Percentiles rank a stretch among this genome's conserved stretches.
These are phyloP conservation scores for Takashimella tepidaria DNA, from an alignment of 1,284 basidiomycete species.

Conservation along the genomic window DNA sequence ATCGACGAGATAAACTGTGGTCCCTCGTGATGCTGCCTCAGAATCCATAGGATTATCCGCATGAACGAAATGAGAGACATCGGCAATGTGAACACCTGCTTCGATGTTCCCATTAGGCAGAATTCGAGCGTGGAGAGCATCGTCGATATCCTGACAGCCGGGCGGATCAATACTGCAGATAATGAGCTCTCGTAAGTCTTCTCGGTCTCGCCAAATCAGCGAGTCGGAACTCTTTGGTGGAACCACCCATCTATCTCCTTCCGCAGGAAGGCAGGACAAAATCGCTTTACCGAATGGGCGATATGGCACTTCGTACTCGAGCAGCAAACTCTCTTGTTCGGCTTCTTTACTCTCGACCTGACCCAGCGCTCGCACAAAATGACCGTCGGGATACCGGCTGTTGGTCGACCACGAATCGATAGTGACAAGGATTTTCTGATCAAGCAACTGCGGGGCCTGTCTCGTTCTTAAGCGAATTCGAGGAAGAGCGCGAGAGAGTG, in stretches of 20 bases:
- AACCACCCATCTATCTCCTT: conserved; percentile 91
- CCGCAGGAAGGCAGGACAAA: conserved; percentile 78
- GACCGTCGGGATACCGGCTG: conserved; percentile 92
- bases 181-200: conserved; percentile 79
- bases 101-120: conserved; percentile 94
- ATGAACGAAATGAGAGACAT: conserved; percentile 94
- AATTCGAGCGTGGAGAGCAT: conserved; percentile 87
- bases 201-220: conserved; percentile 74
- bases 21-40: conserved; percentile 91
- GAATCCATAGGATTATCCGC: conserved; percentile 94
- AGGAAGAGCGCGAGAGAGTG: conserved; percentile 84
- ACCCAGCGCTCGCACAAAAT: conserved; percentile 91
- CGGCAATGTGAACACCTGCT: conserved; percentile 97
- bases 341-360: conserved; percentile 91
- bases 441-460: conserved; percentile 80
- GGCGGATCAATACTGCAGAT: conserved; percentile 98
- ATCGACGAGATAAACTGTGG: conserved; percentile 97
- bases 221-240: conserved; percentile 62
- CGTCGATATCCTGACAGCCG: conserved; percentile 97
- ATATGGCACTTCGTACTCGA: conserved; percentile 97
- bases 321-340: conserved; percentile 86
- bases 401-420: conserved; percentile 87
- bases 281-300: conserved; percentile 94
- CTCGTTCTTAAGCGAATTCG: conserved; percentile 91
- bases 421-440: conserved; percentile 93